Evolutionary conservation across 2,329 filamentous ascomycete species (phyloP), one percentile per base, ranked within the genome.

Genomic region (Phoma sp.): DNA sequence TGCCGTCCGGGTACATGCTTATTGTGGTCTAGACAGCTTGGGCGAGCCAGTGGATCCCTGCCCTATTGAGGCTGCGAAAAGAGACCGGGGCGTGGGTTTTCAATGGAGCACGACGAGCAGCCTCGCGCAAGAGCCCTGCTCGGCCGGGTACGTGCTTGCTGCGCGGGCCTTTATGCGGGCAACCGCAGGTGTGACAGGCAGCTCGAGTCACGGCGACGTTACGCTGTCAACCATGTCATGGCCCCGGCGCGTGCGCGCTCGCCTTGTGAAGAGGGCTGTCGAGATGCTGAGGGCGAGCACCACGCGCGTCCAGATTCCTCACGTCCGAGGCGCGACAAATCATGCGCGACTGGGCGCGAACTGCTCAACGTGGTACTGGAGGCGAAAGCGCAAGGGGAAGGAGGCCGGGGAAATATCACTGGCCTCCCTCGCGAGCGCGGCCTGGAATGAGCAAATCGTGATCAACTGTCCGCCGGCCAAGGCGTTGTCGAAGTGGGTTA

Each of bases 91-190:
- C 37, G 49, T 37, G 43, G 55, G 55, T 29, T 52, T 45, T 32
- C 46, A 49, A 55, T 55, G 60, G 57, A 46, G 55, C 39, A 37
- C 24, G 22, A 54, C 35, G 49, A 49, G 59, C 58, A 65, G 61
- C 59, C 63, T 64, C 62, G 49, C 63, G 61, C 58, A 57, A 58
- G 58, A 60, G 59, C 46, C 41, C 52, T 46, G 52, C 35, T 32
- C 53, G 56, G 56, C 47, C 44, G 46, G 59, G 59, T 56, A 57
- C 61, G 64, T 63, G 64, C 62, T 40, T 49, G 32, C 43, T 56
- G 52, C 52, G 60, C 60, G 62, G 67, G 62, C 54, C 53, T 48
- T 59, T 45, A 64, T 70, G 66, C 67, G 59, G 48, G 59, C 56
- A 55, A 45, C 61, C 39, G 58, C 58, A 59, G 57, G 51, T 47